phyloP scores from a whole-genome alignment of 306 rosid species.

The Rubus idaeus region DNA sequence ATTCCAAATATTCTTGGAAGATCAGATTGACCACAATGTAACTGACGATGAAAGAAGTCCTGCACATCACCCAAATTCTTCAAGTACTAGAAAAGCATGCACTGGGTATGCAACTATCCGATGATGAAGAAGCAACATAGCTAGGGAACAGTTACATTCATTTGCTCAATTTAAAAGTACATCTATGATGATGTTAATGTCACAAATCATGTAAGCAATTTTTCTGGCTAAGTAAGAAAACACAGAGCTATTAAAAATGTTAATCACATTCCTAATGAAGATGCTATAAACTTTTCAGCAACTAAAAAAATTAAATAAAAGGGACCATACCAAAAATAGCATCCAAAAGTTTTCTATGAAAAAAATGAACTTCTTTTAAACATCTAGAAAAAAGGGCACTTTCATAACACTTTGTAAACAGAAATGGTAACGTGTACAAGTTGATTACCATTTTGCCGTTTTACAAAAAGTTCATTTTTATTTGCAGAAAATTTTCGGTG shows the following conservation, averaged over 20 bases:
- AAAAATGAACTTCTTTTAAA: too few relatives aligned
- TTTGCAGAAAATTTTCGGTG: too few relatives aligned
- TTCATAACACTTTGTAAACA: too few relatives aligned
- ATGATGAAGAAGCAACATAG: conserved; percentile 8
- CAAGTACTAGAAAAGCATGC: conserved; percentile 16
- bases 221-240: not conserved
- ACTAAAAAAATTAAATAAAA: too few relatives aligned
- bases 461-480: too few relatives aligned
- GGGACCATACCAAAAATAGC: too few relatives aligned
- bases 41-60: conserved; percentile 72
- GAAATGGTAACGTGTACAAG: too few relatives aligned
- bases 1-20: conserved; percentile 87
- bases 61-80: conserved; percentile 35
- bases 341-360: too few relatives aligned
- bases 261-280: not conserved
- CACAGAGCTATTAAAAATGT: not conserved
- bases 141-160: conserved; percentile 6
- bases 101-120: conserved; percentile 3
- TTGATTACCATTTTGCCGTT: too few relatives aligned
- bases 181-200: not conserved
- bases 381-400: too few relatives aligned
- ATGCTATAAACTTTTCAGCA: not conserved
- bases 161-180: not conserved
- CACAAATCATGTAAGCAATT: not conserved
- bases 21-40: conserved; percentile 34